These are phyloP conservation scores for Tylopilus plumbeoviolaceoides DNA, from an alignment of 768 basidiomycete genomes.

Conservation along the genomic window DNA sequence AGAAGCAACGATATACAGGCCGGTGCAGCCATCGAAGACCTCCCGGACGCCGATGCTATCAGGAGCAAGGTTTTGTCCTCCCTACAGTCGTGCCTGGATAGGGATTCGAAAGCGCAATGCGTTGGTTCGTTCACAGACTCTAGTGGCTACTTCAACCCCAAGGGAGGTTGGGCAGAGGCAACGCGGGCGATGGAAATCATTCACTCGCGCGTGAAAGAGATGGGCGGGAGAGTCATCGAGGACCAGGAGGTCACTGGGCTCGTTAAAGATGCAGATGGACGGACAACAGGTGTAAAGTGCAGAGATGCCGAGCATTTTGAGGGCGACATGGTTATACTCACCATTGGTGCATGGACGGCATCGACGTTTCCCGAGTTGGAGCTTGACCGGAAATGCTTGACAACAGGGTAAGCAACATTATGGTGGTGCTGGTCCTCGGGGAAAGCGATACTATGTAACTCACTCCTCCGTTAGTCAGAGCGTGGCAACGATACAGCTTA, in stretches of 20 bases:
- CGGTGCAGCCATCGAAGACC: constrained; percentile 46
- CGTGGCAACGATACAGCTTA: constrained; percentile 75
- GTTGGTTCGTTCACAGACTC: constrained; percentile 19
- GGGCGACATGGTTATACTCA: constrained; percentile 64
- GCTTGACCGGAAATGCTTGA: constrained; percentile 51
- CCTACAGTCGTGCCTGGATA: not conserved
- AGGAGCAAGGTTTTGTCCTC: constrained; percentile 17
- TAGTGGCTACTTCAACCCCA: constrained; percentile 66
- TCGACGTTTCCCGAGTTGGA: constrained; percentile 63
- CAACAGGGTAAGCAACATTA: constrained; percentile 86
- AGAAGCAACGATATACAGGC: constrained; percentile 59
- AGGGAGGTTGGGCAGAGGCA: constrained; percentile 86
- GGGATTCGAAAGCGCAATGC: not conserved
- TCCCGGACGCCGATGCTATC: constrained; percentile 14
- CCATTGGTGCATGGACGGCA: constrained; percentile 84
- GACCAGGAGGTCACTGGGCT: constrained; percentile 58
- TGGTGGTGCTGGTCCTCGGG: not conserved
- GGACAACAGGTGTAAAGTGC: constrained; percentile 58
- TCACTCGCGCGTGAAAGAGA: constrained; percentile 48
- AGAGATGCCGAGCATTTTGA: constrained; percentile 49
- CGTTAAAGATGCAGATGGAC: constrained; percentile 34
- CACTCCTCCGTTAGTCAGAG: constrained; percentile 54
- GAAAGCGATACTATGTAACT: not conserved
- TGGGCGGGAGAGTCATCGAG: constrained; percentile 56
- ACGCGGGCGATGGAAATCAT: constrained; percentile 56